Percentiles rank a stretch among this genome's conserved stretches.
phyloP scores from a whole-genome alignment of 2,329 filamentous ascomycete species.

The Diaporthe aspalathi region DNA sequence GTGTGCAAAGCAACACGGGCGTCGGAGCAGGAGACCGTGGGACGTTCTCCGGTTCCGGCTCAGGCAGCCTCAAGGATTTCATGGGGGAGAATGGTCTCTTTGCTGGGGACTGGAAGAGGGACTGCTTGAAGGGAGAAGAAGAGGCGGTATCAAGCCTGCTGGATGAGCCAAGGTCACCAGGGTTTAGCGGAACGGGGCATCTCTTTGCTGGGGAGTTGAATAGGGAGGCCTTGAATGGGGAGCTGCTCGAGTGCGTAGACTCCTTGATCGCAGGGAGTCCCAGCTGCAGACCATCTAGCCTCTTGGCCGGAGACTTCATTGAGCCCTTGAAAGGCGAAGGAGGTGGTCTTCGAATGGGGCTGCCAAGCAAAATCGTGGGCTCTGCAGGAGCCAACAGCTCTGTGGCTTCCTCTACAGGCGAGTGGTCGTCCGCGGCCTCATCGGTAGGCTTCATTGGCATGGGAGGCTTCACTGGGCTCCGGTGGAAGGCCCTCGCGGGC shows the following conservation, averaged over 20 bases:
- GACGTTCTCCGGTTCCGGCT: constrained; percentile 41
- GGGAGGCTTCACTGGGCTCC: constrained; percentile 65
- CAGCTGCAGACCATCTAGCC: constrained; percentile 55
- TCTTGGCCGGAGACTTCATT: constrained; percentile 67
- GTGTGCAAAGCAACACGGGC: constrained; percentile 28
- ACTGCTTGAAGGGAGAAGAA: constrained; percentile 58
- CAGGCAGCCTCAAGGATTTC: constrained; percentile 51
- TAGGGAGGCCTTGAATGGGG: constrained; percentile 54
- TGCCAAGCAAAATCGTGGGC: constrained; percentile 56
- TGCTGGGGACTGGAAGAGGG: constrained; percentile 60
- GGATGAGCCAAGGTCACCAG: constrained; percentile 46
- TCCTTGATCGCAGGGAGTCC: constrained; percentile 32
- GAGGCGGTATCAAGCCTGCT: constrained; percentile 44
- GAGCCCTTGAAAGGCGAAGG: constrained; percentile 65
- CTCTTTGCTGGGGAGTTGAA: constrained; percentile 65
- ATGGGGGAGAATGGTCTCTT: constrained; percentile 49
- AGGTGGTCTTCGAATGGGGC: constrained; percentile 67
- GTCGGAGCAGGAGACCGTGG: constrained; percentile 37
- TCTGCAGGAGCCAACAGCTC: constrained; percentile 51
- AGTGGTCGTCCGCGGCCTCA: constrained; percentile 50
- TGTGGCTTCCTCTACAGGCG: constrained; percentile 44
- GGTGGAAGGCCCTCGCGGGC: constrained; percentile 64
- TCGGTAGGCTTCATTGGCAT: constrained; percentile 46
- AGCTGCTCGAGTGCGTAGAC: constrained; percentile 46
- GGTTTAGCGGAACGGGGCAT: constrained; percentile 58